Evolutionary conservation across 331 rosid genomes (phyloP).

Genomic region (Saraca asoca): DNA sequence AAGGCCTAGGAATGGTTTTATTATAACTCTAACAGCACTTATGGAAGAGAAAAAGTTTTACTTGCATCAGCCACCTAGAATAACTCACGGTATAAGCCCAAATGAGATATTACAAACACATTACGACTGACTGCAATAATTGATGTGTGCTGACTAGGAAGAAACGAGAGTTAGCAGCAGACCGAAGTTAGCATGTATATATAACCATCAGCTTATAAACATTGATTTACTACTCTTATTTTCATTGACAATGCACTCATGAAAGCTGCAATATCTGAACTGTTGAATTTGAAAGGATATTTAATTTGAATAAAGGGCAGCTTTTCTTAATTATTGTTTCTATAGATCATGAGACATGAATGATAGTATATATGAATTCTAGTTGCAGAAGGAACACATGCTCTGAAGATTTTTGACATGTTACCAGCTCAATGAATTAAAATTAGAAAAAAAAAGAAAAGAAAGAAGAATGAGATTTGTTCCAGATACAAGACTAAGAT

Average conservation of each 20-base stretch:
- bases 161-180: background rate
- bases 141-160: background rate
- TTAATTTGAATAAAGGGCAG: background rate
- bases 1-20: too few species aligned
- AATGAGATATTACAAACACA: too few species aligned
- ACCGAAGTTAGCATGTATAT: conserved; percentile 3
- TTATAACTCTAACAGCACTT: too few species aligned
- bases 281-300: conserved; percentile 4
- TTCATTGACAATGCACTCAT: conserved; percentile 1
- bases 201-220: background rate
- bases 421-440: conserved; percentile 5
- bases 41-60: too few species aligned
- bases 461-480: conserved; percentile 1
- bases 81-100: too few species aligned
- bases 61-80: too few species aligned
- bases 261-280: background rate
- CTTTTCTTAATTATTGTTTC: background rate
- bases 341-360: background rate
- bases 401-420: conserved; percentile 1
- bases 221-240: background rate
- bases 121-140: too few species aligned
- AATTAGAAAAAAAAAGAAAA: too few species aligned
- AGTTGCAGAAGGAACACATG: background rate
- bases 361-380: conserved; percentile 3
- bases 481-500: conserved; percentile 19